Evolutionary conservation across 2,329 filamentous ascomycete genomes (phyloP), one percentile per base, ranked within the genome.

Genomic region (Cryphonectria naterciae): DNA sequence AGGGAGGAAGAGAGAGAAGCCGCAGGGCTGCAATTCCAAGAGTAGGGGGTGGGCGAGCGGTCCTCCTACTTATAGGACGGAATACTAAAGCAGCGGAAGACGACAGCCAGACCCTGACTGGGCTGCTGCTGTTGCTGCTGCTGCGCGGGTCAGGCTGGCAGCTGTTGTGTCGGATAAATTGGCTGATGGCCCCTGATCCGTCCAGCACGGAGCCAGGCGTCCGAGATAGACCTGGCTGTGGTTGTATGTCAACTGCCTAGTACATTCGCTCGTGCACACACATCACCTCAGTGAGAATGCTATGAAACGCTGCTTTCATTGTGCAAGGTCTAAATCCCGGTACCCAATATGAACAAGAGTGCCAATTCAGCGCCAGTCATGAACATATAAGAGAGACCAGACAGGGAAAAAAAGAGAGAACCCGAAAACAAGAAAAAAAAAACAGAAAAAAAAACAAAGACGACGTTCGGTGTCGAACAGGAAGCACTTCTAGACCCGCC

Each of bases 91-190:
- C 54, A 3, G 25, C 54, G 25, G 6, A 58, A 32, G 25, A 56
- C 13, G 52, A 28, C 25, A 28, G 28, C 25, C 28, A 58, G 28
- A 28, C 19, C 17, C 17, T 17, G 8, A 35, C 17, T 35, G 25
- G 25, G 54, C 37, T 39, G 37, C 37, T 39, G 37, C 37, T 39
- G 37, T 10, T 32, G 43, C 17, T 49, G 46, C 54, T 17, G 54
- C 54, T 32, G 25, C n/a, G 54, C 54, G 54, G 54, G 5, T 58
- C 28, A 35, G 17, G 3, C 28, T 19, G 15, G 15, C 5, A 17
- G 28, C 15, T 58, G 28, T 28, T 43, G 65, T 70, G 13, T 60
- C 65, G 69, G 69, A 43, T 70, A 70, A 70, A 70, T 70, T 70
- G 64, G 37, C 35, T n/a, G 56, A 25, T 25, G 25, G 65, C 1